These are phyloP conservation scores for Teratosphaeriaceae sp. DNA, from an alignment of 2,329 filamentous ascomycete species.

Conservation along the genomic window DNA sequence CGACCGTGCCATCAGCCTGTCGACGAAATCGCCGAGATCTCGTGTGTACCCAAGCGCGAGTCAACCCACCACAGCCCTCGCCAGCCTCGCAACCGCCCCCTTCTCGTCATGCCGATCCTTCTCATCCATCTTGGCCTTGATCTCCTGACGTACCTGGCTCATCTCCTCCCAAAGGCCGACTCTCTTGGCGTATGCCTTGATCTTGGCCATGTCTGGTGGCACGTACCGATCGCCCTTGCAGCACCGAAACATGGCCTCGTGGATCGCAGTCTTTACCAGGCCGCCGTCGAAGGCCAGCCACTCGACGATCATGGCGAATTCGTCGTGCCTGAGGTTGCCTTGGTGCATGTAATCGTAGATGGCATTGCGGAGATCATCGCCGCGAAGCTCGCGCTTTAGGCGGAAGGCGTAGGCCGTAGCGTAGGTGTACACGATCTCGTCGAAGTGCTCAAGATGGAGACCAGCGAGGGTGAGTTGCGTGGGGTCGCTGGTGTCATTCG, in stretches of 20 bases:
- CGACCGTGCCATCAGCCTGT: too few relatives aligned
- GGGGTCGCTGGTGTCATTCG: conserved; percentile 1
- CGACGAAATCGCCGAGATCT: too few relatives aligned
- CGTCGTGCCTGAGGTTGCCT: conserved; percentile 1
- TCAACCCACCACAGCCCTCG: too few relatives aligned
- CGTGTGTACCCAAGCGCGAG: too few relatives aligned
- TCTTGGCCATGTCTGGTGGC: conserved; percentile 5
- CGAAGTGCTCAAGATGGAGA: conserved; percentile 4
- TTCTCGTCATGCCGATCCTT: background rate
- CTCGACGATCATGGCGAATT: conserved; percentile 10
- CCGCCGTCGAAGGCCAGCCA: conserved; percentile 8
- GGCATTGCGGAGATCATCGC: conserved; percentile 9
- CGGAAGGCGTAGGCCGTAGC: conserved; percentile 6
- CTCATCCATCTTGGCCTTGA: conserved; percentile 4
- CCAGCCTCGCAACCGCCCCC: too few relatives aligned
- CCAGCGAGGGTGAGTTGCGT: background rate
- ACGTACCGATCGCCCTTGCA: conserved; percentile 3
- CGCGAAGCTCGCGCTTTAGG: conserved; percentile 7
- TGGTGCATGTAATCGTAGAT: conserved; percentile 10
- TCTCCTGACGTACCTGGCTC: conserved; percentile 2
- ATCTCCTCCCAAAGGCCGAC: conserved; percentile 7
- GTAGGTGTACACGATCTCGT: conserved; percentile 7
- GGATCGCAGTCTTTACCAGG: conserved; percentile 8
- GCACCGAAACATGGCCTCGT: conserved; percentile 5
- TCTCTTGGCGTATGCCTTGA: conserved; percentile 2